A percentile compares a stretch with the other conserved stretches of the same genome.
These are phyloP conservation scores for Lachnellula suecica DNA, from an alignment of 2,329 filamentous ascomycete species.

Conservation along the genomic window DNA sequence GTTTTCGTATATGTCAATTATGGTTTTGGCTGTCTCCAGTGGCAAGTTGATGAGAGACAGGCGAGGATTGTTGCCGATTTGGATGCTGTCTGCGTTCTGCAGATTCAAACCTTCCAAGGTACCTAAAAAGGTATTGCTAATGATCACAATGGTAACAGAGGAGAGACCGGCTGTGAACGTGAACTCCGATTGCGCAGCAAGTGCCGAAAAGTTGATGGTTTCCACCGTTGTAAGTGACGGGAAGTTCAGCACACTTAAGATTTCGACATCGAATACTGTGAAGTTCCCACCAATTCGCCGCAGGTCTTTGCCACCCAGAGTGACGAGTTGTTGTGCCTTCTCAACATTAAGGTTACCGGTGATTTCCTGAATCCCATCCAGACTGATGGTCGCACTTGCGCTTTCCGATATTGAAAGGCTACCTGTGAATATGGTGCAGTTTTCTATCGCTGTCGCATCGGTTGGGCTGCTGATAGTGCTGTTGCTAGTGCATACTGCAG, in stretches of 20 bases:
- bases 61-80: constrained; percentile 88
- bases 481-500: too few relatives aligned
- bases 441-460: constrained; percentile 27
- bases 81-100: constrained; percentile 66
- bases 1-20: constrained; percentile 78
- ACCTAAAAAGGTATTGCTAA: constrained; percentile 83
- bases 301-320: constrained; percentile 61
- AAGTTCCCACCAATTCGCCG: constrained; percentile 68
- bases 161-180: constrained; percentile 61
- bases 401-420: constrained; percentile 34
- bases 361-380: constrained; percentile 60
- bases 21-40: constrained; percentile 71
- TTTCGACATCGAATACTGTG: constrained; percentile 64
- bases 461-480: constrained; percentile 31
- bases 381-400: constrained; percentile 42
- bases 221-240: constrained; percentile 62
- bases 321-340: constrained; percentile 64
- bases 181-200: constrained; percentile 61
- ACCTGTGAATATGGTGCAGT: constrained; percentile 31
- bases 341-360: constrained; percentile 55
- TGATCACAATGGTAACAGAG: constrained; percentile 65
- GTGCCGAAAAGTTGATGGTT: constrained; percentile 68
- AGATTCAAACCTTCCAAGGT: constrained; percentile 81
- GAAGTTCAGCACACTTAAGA: constrained; percentile 68
- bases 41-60: constrained; percentile 75